A percentile compares a stretch with the other conserved stretches of the same genome.
Evolutionary conservation across 139 green algal species (phyloP).

Genomic region (Chlorella sp.): DNA sequence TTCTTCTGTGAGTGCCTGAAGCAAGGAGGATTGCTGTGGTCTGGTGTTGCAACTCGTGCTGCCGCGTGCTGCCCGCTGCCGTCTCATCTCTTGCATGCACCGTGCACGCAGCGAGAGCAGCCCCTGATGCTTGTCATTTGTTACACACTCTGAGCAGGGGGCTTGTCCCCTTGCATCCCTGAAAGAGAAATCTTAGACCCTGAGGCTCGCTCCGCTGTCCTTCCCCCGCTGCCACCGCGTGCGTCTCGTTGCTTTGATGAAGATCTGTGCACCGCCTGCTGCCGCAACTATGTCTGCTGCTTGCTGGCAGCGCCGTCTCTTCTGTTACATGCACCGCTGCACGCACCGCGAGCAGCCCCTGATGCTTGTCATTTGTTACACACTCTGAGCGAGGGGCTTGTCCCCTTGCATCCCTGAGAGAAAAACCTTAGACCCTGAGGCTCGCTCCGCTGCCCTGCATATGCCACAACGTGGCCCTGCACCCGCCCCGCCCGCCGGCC

Average conservation of each 20-base stretch:
- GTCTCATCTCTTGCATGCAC: not conserved
- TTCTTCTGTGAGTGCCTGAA: not conserved
- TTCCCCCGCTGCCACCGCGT: no score
- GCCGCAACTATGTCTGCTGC: not conserved
- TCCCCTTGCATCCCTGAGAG: not conserved
- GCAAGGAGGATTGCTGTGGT: not conserved
- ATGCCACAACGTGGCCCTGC: not conserved
- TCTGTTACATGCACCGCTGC: not conserved
- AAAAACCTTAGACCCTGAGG: not conserved
- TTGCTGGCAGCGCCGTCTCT: not conserved
- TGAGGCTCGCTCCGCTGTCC: no score
- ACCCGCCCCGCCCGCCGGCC: not conserved
- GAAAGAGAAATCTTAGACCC: not conserved
- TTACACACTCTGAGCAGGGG: conserved; percentile 35
- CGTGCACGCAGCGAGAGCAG: not conserved
- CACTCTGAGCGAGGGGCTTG: conserved; percentile 21
- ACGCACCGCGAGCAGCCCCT: not conserved
- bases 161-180: not conserved
- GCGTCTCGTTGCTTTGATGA: no score
- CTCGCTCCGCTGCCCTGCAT: no score
- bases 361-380: conserved; percentile 31
- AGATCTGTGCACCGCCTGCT: not conserved
- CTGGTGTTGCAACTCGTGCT: not conserved
- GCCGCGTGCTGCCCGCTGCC: not conserved
- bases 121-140: conserved; percentile 13